phyloP scores from a whole-genome alignment of 805 yeast genomes.

The Metschnikowia proteae region DNA sequence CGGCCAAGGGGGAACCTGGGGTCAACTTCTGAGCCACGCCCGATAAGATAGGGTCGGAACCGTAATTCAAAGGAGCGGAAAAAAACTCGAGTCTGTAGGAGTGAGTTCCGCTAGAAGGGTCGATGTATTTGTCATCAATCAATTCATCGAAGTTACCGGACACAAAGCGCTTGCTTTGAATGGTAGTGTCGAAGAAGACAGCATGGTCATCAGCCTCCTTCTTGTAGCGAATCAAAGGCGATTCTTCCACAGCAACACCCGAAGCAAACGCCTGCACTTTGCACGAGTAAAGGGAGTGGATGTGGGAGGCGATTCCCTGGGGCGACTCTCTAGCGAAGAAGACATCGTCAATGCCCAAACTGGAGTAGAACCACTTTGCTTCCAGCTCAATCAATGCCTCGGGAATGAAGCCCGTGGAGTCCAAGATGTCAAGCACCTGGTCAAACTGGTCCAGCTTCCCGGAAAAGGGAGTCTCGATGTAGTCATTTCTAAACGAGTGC shows the following conservation, averaged over 20 bases:
- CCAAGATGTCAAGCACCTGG: constrained; percentile 75
- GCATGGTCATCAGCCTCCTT: constrained; percentile 83
- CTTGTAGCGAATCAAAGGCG: constrained; percentile 70
- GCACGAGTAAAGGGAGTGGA: constrained; percentile 86
- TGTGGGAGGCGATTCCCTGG: constrained; percentile 74
- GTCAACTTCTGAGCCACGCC: constrained; percentile 35
- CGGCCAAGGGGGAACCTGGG: constrained; percentile 12
- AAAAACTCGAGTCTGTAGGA: constrained; percentile 73
- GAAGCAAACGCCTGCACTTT: constrained; percentile 74
- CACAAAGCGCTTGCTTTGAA: constrained; percentile 38
- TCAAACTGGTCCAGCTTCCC: constrained; percentile 81
- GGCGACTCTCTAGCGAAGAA: constrained; percentile 86
- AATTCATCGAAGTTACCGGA: constrained; percentile 54
- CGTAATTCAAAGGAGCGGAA: constrained; percentile 56
- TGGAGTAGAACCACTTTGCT: constrained; percentile 83
- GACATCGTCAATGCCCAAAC: constrained; percentile 86
- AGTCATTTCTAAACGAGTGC: constrained; percentile 48
- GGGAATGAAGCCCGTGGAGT: constrained; percentile 84
- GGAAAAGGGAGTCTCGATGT: constrained; percentile 68
- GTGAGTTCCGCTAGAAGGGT: constrained; percentile 42
- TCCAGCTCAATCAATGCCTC: constrained; percentile 81
- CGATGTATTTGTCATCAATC: constrained; percentile 80
- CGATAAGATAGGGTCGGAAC: constrained; percentile 42
- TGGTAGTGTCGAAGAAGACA: constrained; percentile 77
- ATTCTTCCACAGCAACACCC: constrained; percentile 50